Base-by-base conservation (phyloP, 495 filamentous ascomycete genomes). In the Tirmania nivea region DNA sequence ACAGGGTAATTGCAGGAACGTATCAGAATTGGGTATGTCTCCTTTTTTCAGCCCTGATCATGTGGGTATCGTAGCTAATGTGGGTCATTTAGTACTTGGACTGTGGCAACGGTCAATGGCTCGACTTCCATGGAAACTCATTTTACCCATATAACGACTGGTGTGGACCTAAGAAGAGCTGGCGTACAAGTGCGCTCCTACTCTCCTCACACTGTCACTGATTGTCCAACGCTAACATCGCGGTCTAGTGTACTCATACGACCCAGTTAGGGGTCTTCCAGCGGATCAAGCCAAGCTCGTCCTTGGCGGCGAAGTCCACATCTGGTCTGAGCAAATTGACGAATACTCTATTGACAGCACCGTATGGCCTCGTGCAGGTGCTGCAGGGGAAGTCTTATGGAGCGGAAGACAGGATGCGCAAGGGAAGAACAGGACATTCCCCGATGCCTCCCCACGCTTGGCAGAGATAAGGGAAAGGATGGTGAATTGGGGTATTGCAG, bases 271-370 rank as follows among this genome's bases (percentile, higher is more conserved):
- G n/a, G 71, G 70, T 52, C 67, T 90, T 11, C 71, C 80, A 0
- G 65, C 60, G 0, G 71, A 76, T 10, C 57, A 74, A 48, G 70
- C 73, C 0, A 69, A 78, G 57, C 71, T 84, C 7, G 80, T 90
- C 6, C 60, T 88, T 4, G 84, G 84, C 25, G 85, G 83, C 10
- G 84, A 89, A 61, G 75, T 79, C 16, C 78, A 79, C 56, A 75
- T 83, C 25, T 90, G 84, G 84, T 74, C 71, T 57, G 84, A 90
- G 68, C 76, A 82, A 54, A 85, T 80, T 31, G 84, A 90, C 60
- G 62, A 75, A 0, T 67, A 73, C 31, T 85, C 75, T 57, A 58
- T 87, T 3, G 83, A 88, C 65, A 60, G 65, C 51, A 77, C 81
- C 67, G 64, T 85, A 0, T 90, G 84, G 84, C 84, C 84, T n/a